Percentiles rank a stretch among this genome's conserved stretches.
Conservation (phyloP, 2,329 filamentous ascomycete species). For the Acrocalymma vagum region DNA sequence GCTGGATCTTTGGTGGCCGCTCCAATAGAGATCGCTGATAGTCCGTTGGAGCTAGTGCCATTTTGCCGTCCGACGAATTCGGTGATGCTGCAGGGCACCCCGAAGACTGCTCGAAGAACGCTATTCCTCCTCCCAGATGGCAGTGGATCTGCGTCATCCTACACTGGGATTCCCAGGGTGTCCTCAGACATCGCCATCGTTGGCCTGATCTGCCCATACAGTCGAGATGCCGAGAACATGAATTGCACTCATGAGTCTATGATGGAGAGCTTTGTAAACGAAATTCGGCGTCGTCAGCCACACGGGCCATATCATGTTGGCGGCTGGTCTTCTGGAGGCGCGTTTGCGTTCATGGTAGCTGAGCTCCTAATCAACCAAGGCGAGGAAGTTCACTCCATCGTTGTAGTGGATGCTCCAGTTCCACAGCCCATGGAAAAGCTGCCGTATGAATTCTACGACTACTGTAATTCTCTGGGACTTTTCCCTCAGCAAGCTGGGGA, state of each 20-base stretch:
- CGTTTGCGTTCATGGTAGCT: conserved; percentile 45
- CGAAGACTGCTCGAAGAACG: conserved; percentile 29
- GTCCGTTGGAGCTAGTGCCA: conserved; percentile 6
- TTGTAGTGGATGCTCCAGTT: conserved; percentile 36
- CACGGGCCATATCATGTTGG: conserved; percentile 48
- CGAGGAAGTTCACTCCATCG: conserved; percentile 27
- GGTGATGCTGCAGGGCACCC: conserved; percentile 56
- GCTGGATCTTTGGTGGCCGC: too few species aligned
- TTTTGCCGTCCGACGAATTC: conserved; percentile 33
- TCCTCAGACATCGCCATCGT: conserved; percentile 55
- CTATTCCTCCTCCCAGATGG: conserved; percentile 61
- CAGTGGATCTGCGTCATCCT: conserved; percentile 55
- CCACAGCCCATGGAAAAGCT: conserved; percentile 65
- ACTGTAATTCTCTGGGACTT: conserved; percentile 56
- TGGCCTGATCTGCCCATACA: conserved; percentile 57
- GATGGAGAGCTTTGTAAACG: conserved; percentile 49
- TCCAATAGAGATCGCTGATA: too few species aligned
- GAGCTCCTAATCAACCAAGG: conserved; percentile 16
- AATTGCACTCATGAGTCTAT: conserved; percentile 39
- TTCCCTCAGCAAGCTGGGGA: conserved; percentile 34
- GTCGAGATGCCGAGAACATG: conserved; percentile 31
- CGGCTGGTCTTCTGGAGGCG: conserved; percentile 49
- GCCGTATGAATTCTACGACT: conserved; percentile 62
- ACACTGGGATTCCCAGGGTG: conserved; percentile 41
- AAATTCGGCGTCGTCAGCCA: conserved; percentile 53